These are phyloP conservation scores for Sedum album DNA, from an alignment of 164 flowering plant genomes.

Conservation along the genomic window DNA sequence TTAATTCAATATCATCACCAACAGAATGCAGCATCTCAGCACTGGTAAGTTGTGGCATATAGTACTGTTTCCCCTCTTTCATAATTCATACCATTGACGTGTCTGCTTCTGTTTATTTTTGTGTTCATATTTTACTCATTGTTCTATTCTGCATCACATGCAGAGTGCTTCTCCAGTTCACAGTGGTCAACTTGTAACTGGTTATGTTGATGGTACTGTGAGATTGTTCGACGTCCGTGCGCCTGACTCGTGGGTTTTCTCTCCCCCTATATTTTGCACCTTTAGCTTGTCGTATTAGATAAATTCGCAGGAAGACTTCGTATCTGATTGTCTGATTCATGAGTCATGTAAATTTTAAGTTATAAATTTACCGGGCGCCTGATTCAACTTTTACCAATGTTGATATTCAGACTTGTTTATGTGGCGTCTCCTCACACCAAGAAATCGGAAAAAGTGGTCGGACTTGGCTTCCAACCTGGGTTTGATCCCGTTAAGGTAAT, in stretches of 20 bases:
- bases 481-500: slow-evolving; percentile 72
- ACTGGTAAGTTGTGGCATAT: slow-evolving; percentile 34
- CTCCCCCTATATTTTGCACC: neutral
- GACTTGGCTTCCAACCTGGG: slow-evolving; percentile 93
- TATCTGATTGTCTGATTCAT: neutral
- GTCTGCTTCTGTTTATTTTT: slow-evolving; percentile 1
- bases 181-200: slow-evolving; percentile 85
- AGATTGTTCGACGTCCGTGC: slow-evolving; percentile 76
- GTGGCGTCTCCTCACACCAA: slow-evolving; percentile 58
- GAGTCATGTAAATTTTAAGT: no score
- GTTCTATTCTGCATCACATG: slow-evolving; percentile 10
- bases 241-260: slow-evolving; percentile 63
- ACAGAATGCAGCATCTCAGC: slow-evolving; percentile 77
- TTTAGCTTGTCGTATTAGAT: neutral
- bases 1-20: slow-evolving; percentile 51
- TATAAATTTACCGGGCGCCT: no score
- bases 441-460: slow-evolving; percentile 67
- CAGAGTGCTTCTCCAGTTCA: slow-evolving; percentile 96
- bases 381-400: neutral
- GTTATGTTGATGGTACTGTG: slow-evolving; percentile 85
- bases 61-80: neutral
- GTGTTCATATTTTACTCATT: neutral
- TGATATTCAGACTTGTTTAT: slow-evolving; percentile 51
- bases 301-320: neutral
- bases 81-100: neutral